Base-by-base conservation (phyloP, 2,329 filamentous ascomycete genomes). In the Cordyceps fumosorosea region DNA sequence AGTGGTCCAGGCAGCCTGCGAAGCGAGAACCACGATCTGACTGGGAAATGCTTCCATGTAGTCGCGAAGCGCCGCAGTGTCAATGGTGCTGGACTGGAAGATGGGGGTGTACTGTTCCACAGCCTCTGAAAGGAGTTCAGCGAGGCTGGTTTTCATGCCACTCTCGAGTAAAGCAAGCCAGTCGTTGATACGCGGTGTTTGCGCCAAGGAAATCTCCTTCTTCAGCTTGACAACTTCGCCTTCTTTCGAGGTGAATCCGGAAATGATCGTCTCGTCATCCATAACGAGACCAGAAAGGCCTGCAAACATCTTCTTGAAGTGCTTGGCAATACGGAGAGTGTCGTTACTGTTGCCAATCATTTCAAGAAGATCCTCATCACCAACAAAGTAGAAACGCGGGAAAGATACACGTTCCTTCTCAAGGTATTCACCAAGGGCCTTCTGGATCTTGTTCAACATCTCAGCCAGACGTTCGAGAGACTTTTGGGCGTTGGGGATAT, bases 241-340 rank as follows among this genome's bases (percentile, higher is more conserved):
- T 76, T 99, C 96, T 72, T 96, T 97, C 0, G 95, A 99, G 2
- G 89, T 95, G 69, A 98, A 93, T 7, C 92, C 93, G 29, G 89
- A 88, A 66, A 99, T 98, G 65, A 91, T 86, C 29, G 87, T 86
- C 69, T 97, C 90, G 60, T 98, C 92, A 67, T 96, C 91, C 80
- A 97, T 93, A 48, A 93, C 81, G 42, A 99, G 83, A 3, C 95
- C 95, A 5, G 89, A 93, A 54, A 99, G 82, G 65, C 95, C 95
- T 66, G 96, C 95, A 80, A 99, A 99, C 95, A 99, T 99, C 81
- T 99, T 99, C 75, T 96, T 93, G 80, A 99, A 92, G 78, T 99
- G 96, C 75, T 99, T 99, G 47, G 95, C 91, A 67, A 99, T 96
- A 60, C 95, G 92, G 64, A 95, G 79, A 11, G 93, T 96, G 71